phyloP scores from a whole-genome alignment of 345 rosid genomes.

The Citrus cavaleriei region DNA sequence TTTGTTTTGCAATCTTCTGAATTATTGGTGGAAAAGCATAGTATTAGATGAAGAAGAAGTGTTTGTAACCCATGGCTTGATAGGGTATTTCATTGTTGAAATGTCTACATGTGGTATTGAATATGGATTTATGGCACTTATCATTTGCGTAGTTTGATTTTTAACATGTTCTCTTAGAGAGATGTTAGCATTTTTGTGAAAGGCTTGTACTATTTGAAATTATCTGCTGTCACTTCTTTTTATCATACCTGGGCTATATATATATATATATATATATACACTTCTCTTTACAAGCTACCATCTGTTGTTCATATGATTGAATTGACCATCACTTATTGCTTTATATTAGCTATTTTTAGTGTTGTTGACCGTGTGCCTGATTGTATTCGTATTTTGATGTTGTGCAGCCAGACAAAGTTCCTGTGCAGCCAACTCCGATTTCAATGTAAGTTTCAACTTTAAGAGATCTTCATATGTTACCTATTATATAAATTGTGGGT shows the following conservation, averaged over 20 bases:
- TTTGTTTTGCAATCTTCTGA: background rate
- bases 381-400: conserved; percentile 14
- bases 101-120: background rate
- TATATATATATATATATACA: background rate
- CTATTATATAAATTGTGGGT: background rate
- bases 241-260: background rate
- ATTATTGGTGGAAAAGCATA: background rate
- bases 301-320: background rate
- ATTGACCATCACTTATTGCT: background rate
- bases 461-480: conserved; percentile 1
- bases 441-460: conserved; percentile 64
- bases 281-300: background rate
- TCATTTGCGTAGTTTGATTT: background rate
- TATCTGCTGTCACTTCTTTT: background rate
- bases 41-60: background rate
- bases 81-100: background rate
- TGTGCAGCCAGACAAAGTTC: conserved; percentile 70
- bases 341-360: background rate
- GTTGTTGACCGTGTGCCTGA: background rate
- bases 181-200: background rate
- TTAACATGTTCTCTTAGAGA: background rate
- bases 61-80: background rate
- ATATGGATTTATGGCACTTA: background rate
- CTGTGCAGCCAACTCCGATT: conserved; percentile 70
- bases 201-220: background rate